These are phyloP conservation scores for Macrocybe gigantea DNA, from an alignment of 768 basidiomycete species.

Conservation along the genomic window DNA sequence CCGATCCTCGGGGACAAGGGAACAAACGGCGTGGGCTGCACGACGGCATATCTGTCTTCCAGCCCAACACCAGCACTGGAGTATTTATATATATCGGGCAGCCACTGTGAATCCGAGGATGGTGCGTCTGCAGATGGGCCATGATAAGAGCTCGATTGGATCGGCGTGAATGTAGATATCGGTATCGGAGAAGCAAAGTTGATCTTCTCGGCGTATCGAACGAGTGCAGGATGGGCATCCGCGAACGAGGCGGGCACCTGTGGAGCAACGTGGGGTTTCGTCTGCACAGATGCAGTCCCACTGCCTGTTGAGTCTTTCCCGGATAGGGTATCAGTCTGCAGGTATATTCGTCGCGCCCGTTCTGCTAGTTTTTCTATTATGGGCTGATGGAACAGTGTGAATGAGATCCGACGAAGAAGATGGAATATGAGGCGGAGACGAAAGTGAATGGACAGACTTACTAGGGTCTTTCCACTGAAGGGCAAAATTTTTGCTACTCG, in stretches of 20 bases:
- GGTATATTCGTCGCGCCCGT: not conserved
- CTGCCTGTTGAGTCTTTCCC: slow-evolving; percentile 16
- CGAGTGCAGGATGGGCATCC: slow-evolving; percentile 26
- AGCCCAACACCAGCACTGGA: slow-evolving; percentile 33
- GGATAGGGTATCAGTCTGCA: too few relatives aligned
- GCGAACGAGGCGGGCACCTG: slow-evolving; percentile 28
- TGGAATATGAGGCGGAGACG: not conserved
- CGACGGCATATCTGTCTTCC: slow-evolving; percentile 32
- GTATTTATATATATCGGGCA: slow-evolving; percentile 44
- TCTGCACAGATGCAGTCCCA: too few relatives aligned
- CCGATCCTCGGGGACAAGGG: slow-evolving; percentile 44
- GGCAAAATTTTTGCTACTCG: slow-evolving; percentile 54
- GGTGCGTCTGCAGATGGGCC: not conserved
- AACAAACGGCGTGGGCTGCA: slow-evolving; percentile 32
- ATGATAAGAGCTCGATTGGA: not conserved
- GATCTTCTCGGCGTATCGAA: slow-evolving; percentile 27
- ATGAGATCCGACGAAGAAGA: not conserved
- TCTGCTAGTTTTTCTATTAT: slow-evolving; percentile 43
- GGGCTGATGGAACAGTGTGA: slow-evolving; percentile 28
- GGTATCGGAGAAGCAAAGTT: slow-evolving; percentile 11
- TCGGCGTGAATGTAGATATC: slow-evolving; percentile 1
- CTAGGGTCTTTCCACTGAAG: slow-evolving; percentile 54
- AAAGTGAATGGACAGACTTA: slow-evolving; percentile 21
- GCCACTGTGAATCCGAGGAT: slow-evolving; percentile 17
- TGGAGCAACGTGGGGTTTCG: too few relatives aligned